These are phyloP conservation scores for Aureobasidium subglaciale DNA, from an alignment of 2,329 filamentous ascomycete species.

Conservation along the genomic window DNA sequence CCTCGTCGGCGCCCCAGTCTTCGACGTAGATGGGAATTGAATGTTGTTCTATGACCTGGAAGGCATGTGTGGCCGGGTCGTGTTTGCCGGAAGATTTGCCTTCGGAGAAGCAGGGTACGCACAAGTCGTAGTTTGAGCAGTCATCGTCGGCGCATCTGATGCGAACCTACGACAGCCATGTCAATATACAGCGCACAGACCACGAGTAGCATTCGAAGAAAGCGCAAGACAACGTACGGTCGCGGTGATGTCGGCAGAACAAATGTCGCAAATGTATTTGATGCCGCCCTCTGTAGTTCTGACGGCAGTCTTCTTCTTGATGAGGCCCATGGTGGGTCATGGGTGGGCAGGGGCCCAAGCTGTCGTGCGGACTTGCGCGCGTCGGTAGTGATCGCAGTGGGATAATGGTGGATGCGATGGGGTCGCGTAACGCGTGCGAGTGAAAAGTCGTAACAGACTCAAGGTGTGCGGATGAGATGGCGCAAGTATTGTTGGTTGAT, in stretches of 20 bases:
- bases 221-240: constrained; percentile 56
- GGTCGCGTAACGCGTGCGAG: constrained; percentile 6
- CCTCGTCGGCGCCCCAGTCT: constrained; percentile 96
- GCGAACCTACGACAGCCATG: constrained; percentile 59
- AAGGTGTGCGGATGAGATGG: not conserved
- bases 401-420: not conserved
- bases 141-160: constrained; percentile 79
- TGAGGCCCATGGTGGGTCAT: constrained; percentile 67
- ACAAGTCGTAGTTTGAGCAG: constrained; percentile 94
- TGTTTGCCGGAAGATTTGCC: constrained; percentile 77
- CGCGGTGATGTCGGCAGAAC: constrained; percentile 91
- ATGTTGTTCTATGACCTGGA: constrained; percentile 94
- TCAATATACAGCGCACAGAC: constrained; percentile 13
- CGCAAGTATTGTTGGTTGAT: not conserved
- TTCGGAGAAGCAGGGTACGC: constrained; percentile 86
- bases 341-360: not conserved
- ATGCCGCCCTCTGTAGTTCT: constrained; percentile 56
- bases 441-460: not conserved
- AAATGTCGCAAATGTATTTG: constrained; percentile 97
- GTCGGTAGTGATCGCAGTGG: not conserved
- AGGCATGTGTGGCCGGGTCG: constrained; percentile 78
- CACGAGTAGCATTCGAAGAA: not conserved
- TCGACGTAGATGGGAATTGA: constrained; percentile 92
- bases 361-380: not conserved
- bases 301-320: constrained; percentile 87